A percentile compares a stretch with the other conserved stretches of the same genome.
phyloP scores from a whole-genome alignment of 2,329 filamentous ascomycete species.

The Aspergillus pseudoterreus region DNA sequence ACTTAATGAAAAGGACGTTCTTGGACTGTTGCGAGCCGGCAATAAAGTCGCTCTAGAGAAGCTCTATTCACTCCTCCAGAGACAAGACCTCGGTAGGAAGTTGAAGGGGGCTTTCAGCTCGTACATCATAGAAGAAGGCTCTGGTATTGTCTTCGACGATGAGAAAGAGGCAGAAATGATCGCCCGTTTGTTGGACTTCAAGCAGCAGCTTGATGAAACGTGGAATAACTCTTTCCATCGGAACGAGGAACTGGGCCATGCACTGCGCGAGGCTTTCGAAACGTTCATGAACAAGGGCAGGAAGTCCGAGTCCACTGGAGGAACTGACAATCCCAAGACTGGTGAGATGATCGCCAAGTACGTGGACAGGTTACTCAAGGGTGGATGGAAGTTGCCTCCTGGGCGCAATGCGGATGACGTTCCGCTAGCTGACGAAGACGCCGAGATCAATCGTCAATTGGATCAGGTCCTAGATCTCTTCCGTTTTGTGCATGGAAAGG shows the following conservation, averaged over 20 bases:
- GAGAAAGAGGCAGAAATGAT: constrained; percentile 82
- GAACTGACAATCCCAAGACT: constrained; percentile 84
- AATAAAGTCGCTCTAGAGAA: constrained; percentile 68
- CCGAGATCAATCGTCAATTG: constrained; percentile 84
- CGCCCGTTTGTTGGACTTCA: constrained; percentile 72
- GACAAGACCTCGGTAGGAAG: constrained; percentile 66
- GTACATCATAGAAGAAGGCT: constrained; percentile 74
- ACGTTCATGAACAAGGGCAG: constrained; percentile 87
- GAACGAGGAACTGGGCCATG: constrained; percentile 72
- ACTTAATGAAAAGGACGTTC: constrained; percentile 63
- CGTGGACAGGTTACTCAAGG: constrained; percentile 81
- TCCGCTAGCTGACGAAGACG: constrained; percentile 78
- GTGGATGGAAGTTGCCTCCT: constrained; percentile 71
- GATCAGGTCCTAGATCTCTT: constrained; percentile 93
- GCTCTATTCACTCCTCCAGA: constrained; percentile 72
- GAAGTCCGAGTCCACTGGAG: constrained; percentile 67
- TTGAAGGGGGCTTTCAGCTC: constrained; percentile 70
- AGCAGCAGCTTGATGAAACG: constrained; percentile 72
- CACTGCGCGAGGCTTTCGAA: constrained; percentile 79
- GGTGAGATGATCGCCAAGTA: constrained; percentile 99
- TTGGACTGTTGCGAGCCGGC: constrained; percentile 67
- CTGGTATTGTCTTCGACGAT: constrained; percentile 74
- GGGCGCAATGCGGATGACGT: constrained; percentile 46
- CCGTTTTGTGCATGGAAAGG: constrained; percentile 94
- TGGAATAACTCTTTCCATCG: constrained; percentile 72